Base-by-base conservation (phyloP, 1,284 basidiomycete genomes). In the Stygiomarasmius scandens region DNA sequence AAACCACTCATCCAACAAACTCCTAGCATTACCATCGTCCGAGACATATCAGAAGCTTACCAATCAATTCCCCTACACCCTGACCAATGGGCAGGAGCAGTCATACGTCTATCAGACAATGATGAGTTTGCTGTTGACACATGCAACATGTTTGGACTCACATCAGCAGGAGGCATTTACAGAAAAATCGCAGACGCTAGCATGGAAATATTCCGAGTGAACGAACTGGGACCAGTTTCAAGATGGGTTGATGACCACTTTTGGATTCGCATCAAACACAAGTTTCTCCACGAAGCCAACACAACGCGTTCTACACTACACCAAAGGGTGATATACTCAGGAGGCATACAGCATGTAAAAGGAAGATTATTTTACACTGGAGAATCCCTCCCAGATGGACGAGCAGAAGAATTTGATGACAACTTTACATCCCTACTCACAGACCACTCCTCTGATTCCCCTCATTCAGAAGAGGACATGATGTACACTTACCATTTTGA, bases 221-320 rank as follows among this genome's bases (percentile, higher is more conserved):
- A 29, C 0, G 74, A 76, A 0, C 65, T 79, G 1, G 69, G 72
- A 0, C 77, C 75, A 0, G 43, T 78, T 0, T 51, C 64, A 0
- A 68, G 74, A 49, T 79, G 77, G 77, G 73, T 79, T 0, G 77
- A 81, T 52, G 71, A 79, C 50, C 71, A 75, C 20, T 5, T 75
- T 0, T 77, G 77, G 59, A 44, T 78, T 1, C 59, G 69, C 0
- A 64, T 78, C 2, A 61, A 19, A 1, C 20, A 44, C 0, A 16
- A 57, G 1, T 41, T 60, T 45, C 52, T 72, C 0, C 3, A 48
- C 0, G 36, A 61, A 1, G 74, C 69, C 58, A 77, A 75, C 45
- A 1, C 19, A 0, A 2, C 27, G 0, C 51, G 66, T 0, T 8
- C 4, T 0, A 3, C 46, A 1, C 64, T 63, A 54, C n/a, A 46